Evolutionary conservation across 106 monocot species (phyloP).

Genomic region (Platanthera zijinensis): DNA sequence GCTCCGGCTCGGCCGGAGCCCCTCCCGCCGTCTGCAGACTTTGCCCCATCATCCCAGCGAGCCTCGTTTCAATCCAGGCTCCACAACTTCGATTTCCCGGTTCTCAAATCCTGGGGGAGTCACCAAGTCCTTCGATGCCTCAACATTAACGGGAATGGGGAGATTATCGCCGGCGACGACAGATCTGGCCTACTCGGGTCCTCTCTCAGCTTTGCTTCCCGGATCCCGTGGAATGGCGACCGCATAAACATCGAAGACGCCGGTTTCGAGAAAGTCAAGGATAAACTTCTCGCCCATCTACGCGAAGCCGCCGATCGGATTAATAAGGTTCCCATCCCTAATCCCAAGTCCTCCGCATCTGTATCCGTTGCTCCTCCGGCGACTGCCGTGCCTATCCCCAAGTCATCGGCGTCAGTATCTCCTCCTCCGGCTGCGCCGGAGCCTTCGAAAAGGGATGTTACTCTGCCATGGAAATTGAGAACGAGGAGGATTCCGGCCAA

Average conservation of each 20-base stretch:
- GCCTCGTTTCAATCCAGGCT: background rate
- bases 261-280: conserved; percentile 5
- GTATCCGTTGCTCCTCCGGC: background rate
- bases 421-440: background rate
- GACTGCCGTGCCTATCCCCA: background rate
- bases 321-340: background rate
- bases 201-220: too few species aligned
- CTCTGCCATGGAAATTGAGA: conserved; percentile 41
- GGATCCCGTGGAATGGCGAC: background rate
- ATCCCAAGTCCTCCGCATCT: background rate
- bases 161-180: conserved; percentile 7
- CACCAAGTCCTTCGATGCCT: conserved; percentile 31
- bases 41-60: background rate
- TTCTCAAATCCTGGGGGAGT: conserved; percentile 42
- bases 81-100: conserved; percentile 30
- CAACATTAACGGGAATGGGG: conserved; percentile 21
- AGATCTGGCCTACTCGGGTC: background rate
- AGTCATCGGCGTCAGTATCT: background rate
- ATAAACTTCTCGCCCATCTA: conserved; percentile 19
- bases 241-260: background rate
- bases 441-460: background rate
- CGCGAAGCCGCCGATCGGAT: conserved; percentile 22
- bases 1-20: conserved; percentile 10
- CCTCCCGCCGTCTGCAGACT: background rate
- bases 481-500: conserved; percentile 11